phyloP scores from a whole-genome alignment of 805 yeast species.

The Clavispora carvajalis region DNA sequence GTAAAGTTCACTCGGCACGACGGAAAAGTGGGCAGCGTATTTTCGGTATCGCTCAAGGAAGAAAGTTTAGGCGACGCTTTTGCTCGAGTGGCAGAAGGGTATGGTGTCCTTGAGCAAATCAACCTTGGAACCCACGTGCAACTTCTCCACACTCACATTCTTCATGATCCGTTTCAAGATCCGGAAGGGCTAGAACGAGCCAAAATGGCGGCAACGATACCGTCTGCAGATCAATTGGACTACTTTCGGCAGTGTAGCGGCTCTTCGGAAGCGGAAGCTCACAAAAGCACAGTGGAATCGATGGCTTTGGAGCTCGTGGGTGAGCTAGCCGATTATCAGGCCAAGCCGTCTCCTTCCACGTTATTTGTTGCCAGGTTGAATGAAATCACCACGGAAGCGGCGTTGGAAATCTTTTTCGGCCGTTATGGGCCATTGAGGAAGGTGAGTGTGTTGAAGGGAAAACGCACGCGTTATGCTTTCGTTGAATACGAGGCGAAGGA shows the following conservation, averaged over 20 bases:
- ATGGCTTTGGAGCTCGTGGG: constrained; percentile 60
- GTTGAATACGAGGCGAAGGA: constrained; percentile 46
- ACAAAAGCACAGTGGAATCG: constrained; percentile 46
- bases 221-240: background rate
- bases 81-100: constrained; percentile 52
- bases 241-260: background rate
- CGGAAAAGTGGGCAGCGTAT: constrained; percentile 2
- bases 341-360: constrained; percentile 56
- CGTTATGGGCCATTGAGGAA: constrained; percentile 53
- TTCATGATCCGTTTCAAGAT: constrained; percentile 52
- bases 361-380: constrained; percentile 61
- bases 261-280: constrained; percentile 15
- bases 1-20: background rate
- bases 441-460: constrained; percentile 49
- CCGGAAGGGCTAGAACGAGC: constrained; percentile 6
- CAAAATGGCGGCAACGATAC: constrained; percentile 6
- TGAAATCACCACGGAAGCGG: constrained; percentile 55
- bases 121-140: constrained; percentile 34
- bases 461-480: constrained; percentile 54
- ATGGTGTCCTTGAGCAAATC: constrained; percentile 40
- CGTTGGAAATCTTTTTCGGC: constrained; percentile 50
- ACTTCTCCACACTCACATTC: constrained; percentile 44
- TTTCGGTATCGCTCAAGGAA: constrained; percentile 22
- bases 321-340: constrained; percentile 53
- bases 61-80: constrained; percentile 26